Base-by-base conservation (phyloP, 768 basidiomycete genomes). In the Strobilomyces confusus region DNA sequence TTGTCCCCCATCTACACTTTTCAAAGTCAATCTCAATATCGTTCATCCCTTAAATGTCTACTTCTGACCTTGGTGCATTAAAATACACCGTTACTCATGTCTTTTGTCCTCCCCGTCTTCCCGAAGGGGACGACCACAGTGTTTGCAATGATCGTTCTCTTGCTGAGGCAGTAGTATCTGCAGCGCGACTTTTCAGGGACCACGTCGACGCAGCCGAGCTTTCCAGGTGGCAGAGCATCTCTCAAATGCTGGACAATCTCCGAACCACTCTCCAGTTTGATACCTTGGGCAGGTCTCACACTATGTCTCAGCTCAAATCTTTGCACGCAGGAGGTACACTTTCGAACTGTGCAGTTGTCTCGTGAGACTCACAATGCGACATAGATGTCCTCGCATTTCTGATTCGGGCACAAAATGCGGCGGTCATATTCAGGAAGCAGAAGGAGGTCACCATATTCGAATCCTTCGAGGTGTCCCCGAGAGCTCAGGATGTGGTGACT, bases 401-500 rank as follows among this genome's bases (percentile, higher is more conserved):
- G 11, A 15, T 34, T 34, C 33, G 33, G 11, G 33, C 26, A 26
- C 26, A 26, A 26, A 26, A 26, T 26, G 26, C 26, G 26, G 26
- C 26, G 26, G 26, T 26, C 33, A 12, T 34, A 12, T 52, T 77
- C 34, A 68, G 73, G 41, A 64, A 63, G 48, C 45, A 54, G 19
- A 36, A 57, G 13, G 48, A 57, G 11, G 33, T 58, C 3, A 70
- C 71, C 4, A 56, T 68, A 73, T 13, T 82, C 48, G 80, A 81
- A 58, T 65, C 64, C 9, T 81, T 75, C 75, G 33, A 34, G 15
- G 33, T 34, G 15, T 34, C 33, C 15, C 33, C 33, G 33, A 34
- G 33, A 12, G 33, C 5, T 72, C 33, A 75, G 12, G 55, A 55
- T 6, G 69, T 81, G 23, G 75, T 76, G 58, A 60, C 54, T 11